Evolutionary conservation across 345 rosid species (phyloP).

Genomic region (Acer negundo): DNA sequence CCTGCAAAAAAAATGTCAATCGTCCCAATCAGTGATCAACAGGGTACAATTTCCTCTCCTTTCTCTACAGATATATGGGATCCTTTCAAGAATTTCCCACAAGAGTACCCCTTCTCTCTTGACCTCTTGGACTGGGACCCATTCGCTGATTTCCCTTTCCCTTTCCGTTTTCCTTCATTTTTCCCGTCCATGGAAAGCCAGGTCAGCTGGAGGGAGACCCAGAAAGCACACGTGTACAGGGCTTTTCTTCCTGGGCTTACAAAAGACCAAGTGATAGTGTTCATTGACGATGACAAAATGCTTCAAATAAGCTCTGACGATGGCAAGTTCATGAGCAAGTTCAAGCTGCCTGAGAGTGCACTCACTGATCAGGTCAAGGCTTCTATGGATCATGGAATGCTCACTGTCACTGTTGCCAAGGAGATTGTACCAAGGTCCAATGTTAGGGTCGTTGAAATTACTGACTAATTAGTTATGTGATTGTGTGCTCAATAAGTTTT

Average conservation of each 20-base stretch:
- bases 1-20: slow-evolving; percentile 8
- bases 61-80: slow-evolving; percentile 5
- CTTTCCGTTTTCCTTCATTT: background rate
- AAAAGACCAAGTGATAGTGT: background rate
- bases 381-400: slow-evolving; percentile 17
- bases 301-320: slow-evolving; percentile 16
- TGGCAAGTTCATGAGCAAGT: slow-evolving; percentile 19
- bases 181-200: background rate
- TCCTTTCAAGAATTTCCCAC: background rate
- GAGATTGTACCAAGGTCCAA: background rate
- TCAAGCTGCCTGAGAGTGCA: slow-evolving; percentile 11
- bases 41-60: background rate
- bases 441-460: slow-evolving; percentile 14
- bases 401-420: slow-evolving; percentile 14
- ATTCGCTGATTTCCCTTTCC: background rate
- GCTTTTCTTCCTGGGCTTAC: slow-evolving; percentile 12
- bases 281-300: slow-evolving; percentile 1
- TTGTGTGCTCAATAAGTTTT: too few relatives aligned
- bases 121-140: slow-evolving; percentile 6
- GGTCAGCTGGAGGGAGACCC: slow-evolving; percentile 16
- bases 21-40: slow-evolving; percentile 10
- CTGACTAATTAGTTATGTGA: background rate
- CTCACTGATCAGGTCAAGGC: background rate
- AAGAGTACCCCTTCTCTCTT: background rate
- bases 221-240: slow-evolving; percentile 8